A percentile compares a stretch with the other conserved stretches of the same genome.
Conservation (phyloP, 768 basidiomycete species). For the Mycena floridula region DNA sequence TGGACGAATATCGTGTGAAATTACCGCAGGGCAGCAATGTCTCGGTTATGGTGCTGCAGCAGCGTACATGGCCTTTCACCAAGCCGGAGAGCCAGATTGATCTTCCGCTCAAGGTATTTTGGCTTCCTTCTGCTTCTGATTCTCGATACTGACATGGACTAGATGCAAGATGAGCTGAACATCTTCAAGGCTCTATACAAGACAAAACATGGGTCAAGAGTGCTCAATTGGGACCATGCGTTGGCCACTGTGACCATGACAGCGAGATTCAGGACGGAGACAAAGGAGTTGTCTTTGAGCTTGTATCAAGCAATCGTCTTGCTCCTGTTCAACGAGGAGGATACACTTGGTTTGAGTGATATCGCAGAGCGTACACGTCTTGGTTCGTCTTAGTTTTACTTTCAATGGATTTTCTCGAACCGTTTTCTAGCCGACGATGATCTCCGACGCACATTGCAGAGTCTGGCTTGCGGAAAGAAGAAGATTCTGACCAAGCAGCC, state of each 20-base stretch:
- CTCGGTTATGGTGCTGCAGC: slow-evolving; percentile 71
- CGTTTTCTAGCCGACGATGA: slow-evolving; percentile 54
- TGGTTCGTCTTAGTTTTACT: slow-evolving; percentile 40
- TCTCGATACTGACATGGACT: slow-evolving; percentile 3
- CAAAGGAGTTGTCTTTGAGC: slow-evolving; percentile 87
- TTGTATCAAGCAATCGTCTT: slow-evolving; percentile 88
- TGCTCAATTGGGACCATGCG: slow-evolving; percentile 81
- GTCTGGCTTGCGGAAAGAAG: slow-evolving; percentile 87
- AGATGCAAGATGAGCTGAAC: slow-evolving; percentile 73
- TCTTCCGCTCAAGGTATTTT: slow-evolving; percentile 43
- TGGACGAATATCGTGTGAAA: slow-evolving; percentile 57
- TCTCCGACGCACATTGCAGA: slow-evolving; percentile 82
- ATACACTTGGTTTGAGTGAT: slow-evolving; percentile 55
- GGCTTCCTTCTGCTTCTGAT: slow-evolving; percentile 1
- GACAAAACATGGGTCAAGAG: slow-evolving; percentile 65
- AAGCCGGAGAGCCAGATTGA: slow-evolving; percentile 42
- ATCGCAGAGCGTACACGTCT: slow-evolving; percentile 65
- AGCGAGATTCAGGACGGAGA: slow-evolving; percentile 57
- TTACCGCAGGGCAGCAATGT: slow-evolving; percentile 29
- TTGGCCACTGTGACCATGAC: slow-evolving; percentile 78
- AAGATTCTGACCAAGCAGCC: slow-evolving; percentile 82
- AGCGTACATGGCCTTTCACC: slow-evolving; percentile 83
- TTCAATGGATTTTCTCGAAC: slow-evolving; percentile 13
- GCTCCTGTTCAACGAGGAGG: slow-evolving; percentile 74
- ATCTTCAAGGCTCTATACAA: slow-evolving; percentile 71